Evolutionary conservation across 345 rosid species (phyloP), one percentile per base, ranked within the genome.

Genomic region (Linum trigynum): DNA sequence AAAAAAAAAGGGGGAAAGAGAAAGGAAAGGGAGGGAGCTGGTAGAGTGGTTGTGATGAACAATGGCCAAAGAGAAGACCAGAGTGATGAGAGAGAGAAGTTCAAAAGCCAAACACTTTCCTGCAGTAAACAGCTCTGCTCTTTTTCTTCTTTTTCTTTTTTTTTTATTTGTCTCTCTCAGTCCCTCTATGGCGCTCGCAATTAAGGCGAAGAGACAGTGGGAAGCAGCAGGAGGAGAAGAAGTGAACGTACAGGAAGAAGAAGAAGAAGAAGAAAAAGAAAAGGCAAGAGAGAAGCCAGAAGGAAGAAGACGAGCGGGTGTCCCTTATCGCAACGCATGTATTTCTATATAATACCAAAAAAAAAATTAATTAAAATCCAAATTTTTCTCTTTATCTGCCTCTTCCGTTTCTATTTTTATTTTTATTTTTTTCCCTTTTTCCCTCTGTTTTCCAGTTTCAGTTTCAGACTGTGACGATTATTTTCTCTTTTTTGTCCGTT

Each of bases 211-310:
- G 8, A n/a, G 9, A 43, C 45, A 55, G 42, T 4, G 14, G 48
- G 10, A 12, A 59, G 63, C 0, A 17, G n/a, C 7, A 2, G 53
- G 16, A 16, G 38, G 14, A 17, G n/a, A 7, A 23, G 32, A 23
- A 35, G 35, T 57, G 53, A 62, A 69, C 51, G 61, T 61, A 75
- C 72, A 75, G 67, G 64, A 64, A 32, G 63, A 55, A 57, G 63
- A 74, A 32, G 63, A 55, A 57, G 63, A 74, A 67, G 69, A 62
- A 71, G 32, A 60, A 68, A 71, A 74, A 62, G 32, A 23, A 23
- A 23, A 23, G 32, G 32, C 32, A 23, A 23, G 32, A 23, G 32
- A 23, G 32, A 23, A 23, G n/a, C n/a, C n/a, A n/a, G 32, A 1
- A 23, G 1, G 32, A 23, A 23, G 32, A 23, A 23, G 32, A 23